A percentile compares a stretch with the other conserved stretches of the same genome.
These are phyloP conservation scores for Ceratobasidium sp. DNA, from an alignment of 1,284 basidiomycete species.

Conservation along the genomic window DNA sequence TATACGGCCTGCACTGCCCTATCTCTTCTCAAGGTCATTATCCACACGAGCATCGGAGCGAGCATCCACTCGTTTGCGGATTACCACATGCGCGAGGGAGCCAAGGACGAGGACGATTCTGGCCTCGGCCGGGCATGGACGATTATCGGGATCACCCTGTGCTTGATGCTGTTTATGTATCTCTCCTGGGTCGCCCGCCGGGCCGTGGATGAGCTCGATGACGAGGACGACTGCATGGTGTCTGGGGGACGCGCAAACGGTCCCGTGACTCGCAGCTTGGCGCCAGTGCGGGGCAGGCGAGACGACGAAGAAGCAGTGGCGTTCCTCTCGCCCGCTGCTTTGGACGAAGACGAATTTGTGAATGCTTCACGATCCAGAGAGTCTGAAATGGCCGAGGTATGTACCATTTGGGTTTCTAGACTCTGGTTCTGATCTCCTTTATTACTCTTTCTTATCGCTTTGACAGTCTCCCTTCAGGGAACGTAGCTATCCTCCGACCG, in stretches of 20 bases:
- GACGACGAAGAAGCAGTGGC: slow-evolving; percentile 39
- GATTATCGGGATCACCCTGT: slow-evolving; percentile 71
- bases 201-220: slow-evolving; percentile 68
- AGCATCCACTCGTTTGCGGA: slow-evolving; percentile 83
- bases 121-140: slow-evolving; percentile 69
- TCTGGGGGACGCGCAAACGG: slow-evolving; percentile 32
- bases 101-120: slow-evolving; percentile 43
- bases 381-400: slow-evolving; percentile 32
- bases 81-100: slow-evolving; percentile 56
- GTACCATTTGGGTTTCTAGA: slow-evolving; percentile 21
- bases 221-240: slow-evolving; percentile 36
- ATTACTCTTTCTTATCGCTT: slow-evolving; percentile 11
- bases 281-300: slow-evolving; percentile 35
- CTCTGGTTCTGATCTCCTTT: slow-evolving; percentile 6
- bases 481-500: slow-evolving; percentile 32
- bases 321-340: slow-evolving; percentile 39
- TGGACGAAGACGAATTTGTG: slow-evolving; percentile 39
- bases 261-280: slow-evolving; percentile 31
- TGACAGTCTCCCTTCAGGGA: slow-evolving; percentile 27
- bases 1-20: slow-evolving; percentile 82
- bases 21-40: slow-evolving; percentile 83
- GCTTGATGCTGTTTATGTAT: slow-evolving; percentile 78
- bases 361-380: slow-evolving; percentile 32
- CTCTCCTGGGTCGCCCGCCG: slow-evolving; percentile 77
- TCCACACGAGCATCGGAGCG: slow-evolving; percentile 82